Percentiles rank a stretch among this genome's conserved stretches.
Conservation (phyloP, 768 basidiomycete species). For the Pleurotus ostreatus region DNA sequence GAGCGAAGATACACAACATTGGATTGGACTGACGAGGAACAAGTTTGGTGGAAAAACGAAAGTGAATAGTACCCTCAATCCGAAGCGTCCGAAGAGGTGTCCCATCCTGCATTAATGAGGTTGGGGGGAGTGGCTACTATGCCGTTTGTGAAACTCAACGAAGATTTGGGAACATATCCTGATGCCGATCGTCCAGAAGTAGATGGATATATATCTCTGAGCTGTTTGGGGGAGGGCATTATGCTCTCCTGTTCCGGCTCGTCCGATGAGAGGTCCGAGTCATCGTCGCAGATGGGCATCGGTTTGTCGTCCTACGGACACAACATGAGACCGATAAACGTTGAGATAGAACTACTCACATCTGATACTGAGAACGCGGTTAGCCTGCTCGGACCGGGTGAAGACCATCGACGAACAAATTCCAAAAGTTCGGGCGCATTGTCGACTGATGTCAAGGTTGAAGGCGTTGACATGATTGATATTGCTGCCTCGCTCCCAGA, state of each 20-base stretch:
- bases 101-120: constrained; percentile 43
- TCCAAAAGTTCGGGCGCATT: neutral
- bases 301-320: neutral
- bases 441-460: neutral
- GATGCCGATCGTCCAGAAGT: constrained; percentile 2
- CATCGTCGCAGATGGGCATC: constrained; percentile 13
- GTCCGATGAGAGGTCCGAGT: constrained; percentile 14
- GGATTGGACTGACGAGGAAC: neutral
- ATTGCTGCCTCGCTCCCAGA: neutral
- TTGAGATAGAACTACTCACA: neutral
- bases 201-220: constrained; percentile 25
- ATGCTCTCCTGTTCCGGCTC: neutral
- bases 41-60: neutral
- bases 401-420: constrained; percentile 3
- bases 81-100: constrained; percentile 10
- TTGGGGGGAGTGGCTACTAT: constrained; percentile 40
- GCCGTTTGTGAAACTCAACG: constrained; percentile 33
- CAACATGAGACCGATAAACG: neutral
- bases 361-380: neutral
- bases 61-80: neutral
- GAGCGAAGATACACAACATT: neutral
- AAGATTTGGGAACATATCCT: constrained; percentile 21
- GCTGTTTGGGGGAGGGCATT: constrained; percentile 10
- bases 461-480: constrained; percentile 6
- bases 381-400: neutral